Conservation (phyloP, 2,329 filamentous ascomycete genomes). For the Cryphonectria parasitica region DNA sequence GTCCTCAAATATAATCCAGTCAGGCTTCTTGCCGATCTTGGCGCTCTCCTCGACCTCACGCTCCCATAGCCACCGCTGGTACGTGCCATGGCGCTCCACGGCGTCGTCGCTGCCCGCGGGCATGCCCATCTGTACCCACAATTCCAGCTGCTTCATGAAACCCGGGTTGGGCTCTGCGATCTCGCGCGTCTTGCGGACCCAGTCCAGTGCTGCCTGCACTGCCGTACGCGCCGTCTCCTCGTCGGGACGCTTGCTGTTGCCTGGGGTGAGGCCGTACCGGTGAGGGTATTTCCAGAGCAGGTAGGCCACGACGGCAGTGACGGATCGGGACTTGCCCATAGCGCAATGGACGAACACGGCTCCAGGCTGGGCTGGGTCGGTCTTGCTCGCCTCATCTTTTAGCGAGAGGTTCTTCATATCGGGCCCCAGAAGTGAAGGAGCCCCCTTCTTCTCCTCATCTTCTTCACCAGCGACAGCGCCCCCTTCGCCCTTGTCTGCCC, state of each 20-base stretch:
- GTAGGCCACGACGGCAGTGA: constrained; percentile 82
- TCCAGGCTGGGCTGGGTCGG: constrained; percentile 34
- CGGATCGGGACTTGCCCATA: constrained; percentile 94
- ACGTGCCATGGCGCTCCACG: constrained; percentile 70
- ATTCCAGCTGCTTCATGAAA: constrained; percentile 84
- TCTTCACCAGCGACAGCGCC: background rate
- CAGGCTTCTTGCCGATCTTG: constrained; percentile 78
- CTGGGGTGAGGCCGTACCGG: constrained; percentile 49
- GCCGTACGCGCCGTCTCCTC: constrained; percentile 50
- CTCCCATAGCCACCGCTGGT: constrained; percentile 72
- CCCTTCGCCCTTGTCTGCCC: background rate
- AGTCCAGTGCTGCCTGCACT: constrained; percentile 64
- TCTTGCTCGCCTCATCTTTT: constrained; percentile 22
- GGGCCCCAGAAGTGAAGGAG: background rate
- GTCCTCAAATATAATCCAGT: constrained; percentile 82
- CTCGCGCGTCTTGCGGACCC: constrained; percentile 71
- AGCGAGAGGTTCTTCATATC: constrained; percentile 16
- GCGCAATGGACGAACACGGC: constrained; percentile 73
- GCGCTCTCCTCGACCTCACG: constrained; percentile 61
- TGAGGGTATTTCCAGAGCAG: constrained; percentile 71
- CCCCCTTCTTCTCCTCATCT: background rate
- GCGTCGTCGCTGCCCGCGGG: constrained; percentile 60
- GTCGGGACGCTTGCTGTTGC: constrained; percentile 49
- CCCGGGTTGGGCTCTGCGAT: constrained; percentile 88
- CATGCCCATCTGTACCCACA: constrained; percentile 88